These are phyloP conservation scores for Leishmania turanica DNA, from an alignment of 208 protist genomes.

Conservation along the genomic window DNA sequence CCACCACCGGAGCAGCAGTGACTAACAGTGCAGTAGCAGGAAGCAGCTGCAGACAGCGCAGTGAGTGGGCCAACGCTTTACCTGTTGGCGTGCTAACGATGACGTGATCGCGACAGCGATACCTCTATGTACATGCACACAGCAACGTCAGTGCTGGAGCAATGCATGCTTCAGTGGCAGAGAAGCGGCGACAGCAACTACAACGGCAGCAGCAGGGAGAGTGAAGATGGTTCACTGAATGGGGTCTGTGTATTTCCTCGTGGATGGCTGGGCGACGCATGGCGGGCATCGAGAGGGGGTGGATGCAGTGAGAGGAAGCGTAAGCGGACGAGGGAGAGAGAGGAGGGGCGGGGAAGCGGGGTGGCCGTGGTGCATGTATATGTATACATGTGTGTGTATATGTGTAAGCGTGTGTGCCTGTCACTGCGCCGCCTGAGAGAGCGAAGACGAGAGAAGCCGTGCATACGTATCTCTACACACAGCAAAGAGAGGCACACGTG, in stretches of 20 bases:
- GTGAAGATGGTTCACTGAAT: neutral
- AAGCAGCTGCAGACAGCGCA: neutral
- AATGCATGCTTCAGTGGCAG: neutral
- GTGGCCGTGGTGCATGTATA: neutral
- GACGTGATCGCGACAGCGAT: conserved; percentile 1
- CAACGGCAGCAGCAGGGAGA: neutral
- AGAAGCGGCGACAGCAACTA: neutral
- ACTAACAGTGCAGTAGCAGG: neutral
- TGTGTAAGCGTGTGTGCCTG: neutral
- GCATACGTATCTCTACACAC: neutral
- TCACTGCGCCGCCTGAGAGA: neutral
- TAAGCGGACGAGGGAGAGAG: neutral
- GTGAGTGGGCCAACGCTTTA: neutral
- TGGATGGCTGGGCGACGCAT: neutral
- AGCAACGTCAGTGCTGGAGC: neutral
- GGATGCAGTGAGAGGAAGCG: neutral
- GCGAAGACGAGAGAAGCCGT: neutral
- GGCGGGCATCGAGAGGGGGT: neutral
- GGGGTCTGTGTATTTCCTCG: neutral
- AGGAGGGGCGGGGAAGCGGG: neutral
- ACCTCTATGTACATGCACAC: neutral
- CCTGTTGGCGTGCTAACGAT: neutral
- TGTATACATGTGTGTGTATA: neutral
- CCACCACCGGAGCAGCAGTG: conserved; percentile 3
- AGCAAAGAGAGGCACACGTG: neutral